A percentile compares a stretch with the other conserved stretches of the same genome.
These are phyloP conservation scores for Scheffersomyces amazonensis DNA, from an alignment of 805 yeast genomes.

Conservation along the genomic window DNA sequence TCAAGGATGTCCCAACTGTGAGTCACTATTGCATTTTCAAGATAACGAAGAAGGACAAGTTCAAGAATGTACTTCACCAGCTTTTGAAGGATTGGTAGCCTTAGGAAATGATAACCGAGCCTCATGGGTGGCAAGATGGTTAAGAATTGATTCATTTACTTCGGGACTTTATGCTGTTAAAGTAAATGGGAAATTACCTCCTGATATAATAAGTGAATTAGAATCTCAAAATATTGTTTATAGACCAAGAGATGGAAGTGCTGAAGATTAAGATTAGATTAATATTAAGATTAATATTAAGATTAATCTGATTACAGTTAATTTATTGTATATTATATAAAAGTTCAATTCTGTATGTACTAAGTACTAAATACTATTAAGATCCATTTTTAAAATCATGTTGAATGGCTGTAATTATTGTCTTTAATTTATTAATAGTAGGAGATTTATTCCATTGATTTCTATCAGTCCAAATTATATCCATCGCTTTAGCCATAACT, in stretches of 20 bases:
- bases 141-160: constrained; percentile 81
- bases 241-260: constrained; percentile 94
- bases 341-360: too few relatives aligned
- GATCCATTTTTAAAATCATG: background rate
- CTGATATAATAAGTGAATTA: constrained; percentile 73
- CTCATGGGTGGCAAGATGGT: constrained; percentile 97
- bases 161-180: constrained; percentile 94
- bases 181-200: constrained; percentile 87
- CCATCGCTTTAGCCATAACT: constrained; percentile 64
- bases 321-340: too few relatives aligned
- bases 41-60: constrained; percentile 81
- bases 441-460: constrained; percentile 41
- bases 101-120: constrained; percentile 72
- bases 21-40: constrained; percentile 71
- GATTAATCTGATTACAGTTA: too few relatives aligned
- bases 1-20: constrained; percentile 96
- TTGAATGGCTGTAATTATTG: constrained; percentile 5
- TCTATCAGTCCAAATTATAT: constrained; percentile 69
- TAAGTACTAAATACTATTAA: background rate
- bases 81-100: constrained; percentile 94
- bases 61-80: constrained; percentile 92
- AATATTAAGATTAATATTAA: too few relatives aligned
- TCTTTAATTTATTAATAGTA: constrained; percentile 30
- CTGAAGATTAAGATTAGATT: constrained; percentile 60
- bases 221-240: constrained; percentile 75